Percentiles rank a stretch among this genome's conserved stretches.
Evolutionary conservation across 495 filamentous ascomycete species (phyloP).

Genomic region (Neurospora tetraspora): DNA sequence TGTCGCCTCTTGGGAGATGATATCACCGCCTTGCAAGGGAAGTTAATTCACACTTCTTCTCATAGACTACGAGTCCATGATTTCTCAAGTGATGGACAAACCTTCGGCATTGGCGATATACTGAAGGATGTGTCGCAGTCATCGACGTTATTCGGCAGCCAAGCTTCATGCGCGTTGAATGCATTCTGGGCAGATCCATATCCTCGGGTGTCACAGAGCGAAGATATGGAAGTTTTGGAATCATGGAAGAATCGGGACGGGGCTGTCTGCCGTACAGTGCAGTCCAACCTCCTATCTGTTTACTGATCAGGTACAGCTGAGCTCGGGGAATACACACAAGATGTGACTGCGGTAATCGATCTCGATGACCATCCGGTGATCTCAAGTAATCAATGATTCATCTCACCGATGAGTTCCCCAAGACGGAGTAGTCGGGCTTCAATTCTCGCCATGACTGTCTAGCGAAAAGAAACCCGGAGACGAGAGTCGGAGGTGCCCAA

Average conservation of each 20-base stretch:
- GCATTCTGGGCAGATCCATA: not conserved
- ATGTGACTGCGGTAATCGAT: not conserved
- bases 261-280: not conserved
- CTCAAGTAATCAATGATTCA: not conserved
- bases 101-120: too few species aligned
- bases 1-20: not conserved
- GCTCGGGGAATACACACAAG: not conserved
- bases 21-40: not conserved
- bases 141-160: not conserved
- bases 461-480: too few species aligned
- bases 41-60: too few species aligned
- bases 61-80: too few species aligned
- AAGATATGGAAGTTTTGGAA: not conserved
- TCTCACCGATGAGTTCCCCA: not conserved
- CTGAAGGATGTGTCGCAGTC: too few species aligned
- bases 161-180: not conserved
- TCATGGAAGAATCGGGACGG: not conserved
- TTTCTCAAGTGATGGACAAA: not conserved
- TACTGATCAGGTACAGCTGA: not conserved
- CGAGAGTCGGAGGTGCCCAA: too few species aligned
- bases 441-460: too few species aligned
- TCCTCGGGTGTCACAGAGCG: not conserved
- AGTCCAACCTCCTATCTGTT: not conserved
- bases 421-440: not conserved
- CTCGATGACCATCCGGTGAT: not conserved